Evolutionary conservation across 306 rosid genomes (phyloP).

Genomic region (Rosa persica): DNA sequence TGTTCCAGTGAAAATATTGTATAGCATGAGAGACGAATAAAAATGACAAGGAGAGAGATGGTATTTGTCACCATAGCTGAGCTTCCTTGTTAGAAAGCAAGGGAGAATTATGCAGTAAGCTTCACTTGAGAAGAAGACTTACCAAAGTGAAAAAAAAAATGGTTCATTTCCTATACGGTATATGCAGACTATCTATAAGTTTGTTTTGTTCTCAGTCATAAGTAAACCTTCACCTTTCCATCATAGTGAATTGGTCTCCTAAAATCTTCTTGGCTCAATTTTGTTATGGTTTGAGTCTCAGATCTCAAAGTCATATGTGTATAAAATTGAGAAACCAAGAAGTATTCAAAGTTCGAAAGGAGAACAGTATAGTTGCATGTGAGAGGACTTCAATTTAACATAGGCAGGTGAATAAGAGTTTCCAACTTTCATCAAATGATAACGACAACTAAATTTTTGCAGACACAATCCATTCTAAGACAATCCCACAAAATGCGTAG

Average conservation of each 20-base stretch:
- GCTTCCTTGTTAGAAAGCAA: conserved; percentile 3
- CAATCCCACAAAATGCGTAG: conserved; percentile 31
- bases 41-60: conserved; percentile 3
- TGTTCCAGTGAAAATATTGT: not conserved
- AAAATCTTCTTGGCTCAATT: not conserved
- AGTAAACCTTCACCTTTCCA: not conserved
- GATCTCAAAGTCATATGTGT: conserved; percentile 12
- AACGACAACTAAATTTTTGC: conserved; percentile 11
- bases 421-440: not conserved
- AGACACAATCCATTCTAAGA: conserved; percentile 23
- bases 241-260: not conserved
- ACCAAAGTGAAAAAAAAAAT: not conserved
- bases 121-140: not conserved
- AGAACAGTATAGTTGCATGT: not conserved
- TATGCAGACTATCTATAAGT: not conserved
- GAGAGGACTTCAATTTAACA: not conserved
- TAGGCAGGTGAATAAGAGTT: not conserved
- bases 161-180: not conserved
- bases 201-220: not conserved
- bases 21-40: not conserved
- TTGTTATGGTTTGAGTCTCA: not conserved
- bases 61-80: conserved; percentile 1
- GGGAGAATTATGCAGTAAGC: not conserved
- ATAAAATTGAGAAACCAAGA: conserved; percentile 1
- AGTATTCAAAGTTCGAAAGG: conserved; percentile 15